A percentile compares a stretch with the other conserved stretches of the same genome.
Evolutionary conservation across 2,329 filamentous ascomycete genomes (phyloP).

Genomic region (Sporothrix luriei): DNA sequence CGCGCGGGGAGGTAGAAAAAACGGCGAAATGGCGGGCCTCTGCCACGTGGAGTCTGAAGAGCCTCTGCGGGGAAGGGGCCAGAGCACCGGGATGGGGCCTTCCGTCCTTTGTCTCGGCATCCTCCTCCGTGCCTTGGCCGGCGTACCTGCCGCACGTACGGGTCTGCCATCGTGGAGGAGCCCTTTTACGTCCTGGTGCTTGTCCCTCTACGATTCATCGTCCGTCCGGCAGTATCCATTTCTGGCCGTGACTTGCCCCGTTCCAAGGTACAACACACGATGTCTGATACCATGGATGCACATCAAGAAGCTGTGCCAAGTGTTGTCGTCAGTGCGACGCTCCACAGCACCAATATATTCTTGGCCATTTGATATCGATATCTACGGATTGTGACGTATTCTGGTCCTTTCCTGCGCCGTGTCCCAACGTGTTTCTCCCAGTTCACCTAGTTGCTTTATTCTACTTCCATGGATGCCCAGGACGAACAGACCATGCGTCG

Average conservation of each 20-base stretch:
- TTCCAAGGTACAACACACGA: background rate
- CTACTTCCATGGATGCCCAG: background rate
- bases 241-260: no score
- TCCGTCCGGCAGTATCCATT: no score
- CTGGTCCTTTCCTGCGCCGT: background rate
- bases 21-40: constrained; percentile 15
- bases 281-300: background rate
- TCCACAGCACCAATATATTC: background rate
- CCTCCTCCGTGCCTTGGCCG: background rate
- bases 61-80: constrained; percentile 1
- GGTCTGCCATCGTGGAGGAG: background rate
- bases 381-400: background rate
- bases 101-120: background rate
- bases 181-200: background rate
- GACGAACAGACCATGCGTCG: background rate
- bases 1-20: background rate
- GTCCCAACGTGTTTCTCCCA: background rate
- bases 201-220: no score
- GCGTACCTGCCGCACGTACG: background rate
- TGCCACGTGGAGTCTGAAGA: constrained; percentile 25
- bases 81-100: background rate
- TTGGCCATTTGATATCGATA: background rate
- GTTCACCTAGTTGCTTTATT: background rate
- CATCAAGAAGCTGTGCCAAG: background rate
- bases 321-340: constrained; percentile 5